Evolutionary conservation across 768 basidiomycete species (phyloP).

Genomic region (Pleurotus cornucopiae): DNA sequence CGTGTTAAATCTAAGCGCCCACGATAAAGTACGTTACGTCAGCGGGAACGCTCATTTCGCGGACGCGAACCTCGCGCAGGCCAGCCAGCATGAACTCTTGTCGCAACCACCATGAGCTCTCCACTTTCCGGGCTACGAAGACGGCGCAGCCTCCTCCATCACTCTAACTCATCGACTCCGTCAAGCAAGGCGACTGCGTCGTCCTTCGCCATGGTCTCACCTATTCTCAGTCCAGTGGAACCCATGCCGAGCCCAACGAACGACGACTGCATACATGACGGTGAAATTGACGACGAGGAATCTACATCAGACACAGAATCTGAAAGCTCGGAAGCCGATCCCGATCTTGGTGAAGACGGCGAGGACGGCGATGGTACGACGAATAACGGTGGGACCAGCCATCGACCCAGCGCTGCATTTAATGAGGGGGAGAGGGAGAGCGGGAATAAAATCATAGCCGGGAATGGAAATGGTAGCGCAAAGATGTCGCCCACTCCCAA

Average conservation of each 20-base stretch:
- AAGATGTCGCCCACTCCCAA: not conserved
- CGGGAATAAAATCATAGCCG: not conserved
- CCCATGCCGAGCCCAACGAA: too few species aligned
- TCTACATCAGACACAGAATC: not conserved
- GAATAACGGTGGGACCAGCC: not conserved
- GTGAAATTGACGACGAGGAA: not conserved
- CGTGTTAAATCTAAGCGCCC: too few species aligned
- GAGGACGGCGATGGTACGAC: not conserved
- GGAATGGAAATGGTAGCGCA: not conserved
- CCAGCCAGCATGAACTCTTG: not conserved
- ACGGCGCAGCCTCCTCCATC: not conserved
- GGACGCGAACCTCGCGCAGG: too few species aligned
- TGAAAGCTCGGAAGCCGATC: not conserved
- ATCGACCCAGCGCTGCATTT: not conserved
- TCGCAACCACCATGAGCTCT: not conserved
- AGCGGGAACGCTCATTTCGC: too few species aligned
- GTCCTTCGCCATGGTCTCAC: not conserved
- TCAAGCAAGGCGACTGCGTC: not conserved
- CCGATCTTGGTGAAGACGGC: not conserved
- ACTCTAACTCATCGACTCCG: not conserved
- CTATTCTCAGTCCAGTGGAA: too few species aligned
- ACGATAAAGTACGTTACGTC: too few species aligned
- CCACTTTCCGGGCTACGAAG: not conserved
- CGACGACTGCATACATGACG: not conserved
- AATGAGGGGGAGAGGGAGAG: too few species aligned